Evolutionary conservation across 2,329 filamentous ascomycete species (phyloP), one percentile per base, ranked within the genome.

Genomic region (Aureobasidium sp.): DNA sequence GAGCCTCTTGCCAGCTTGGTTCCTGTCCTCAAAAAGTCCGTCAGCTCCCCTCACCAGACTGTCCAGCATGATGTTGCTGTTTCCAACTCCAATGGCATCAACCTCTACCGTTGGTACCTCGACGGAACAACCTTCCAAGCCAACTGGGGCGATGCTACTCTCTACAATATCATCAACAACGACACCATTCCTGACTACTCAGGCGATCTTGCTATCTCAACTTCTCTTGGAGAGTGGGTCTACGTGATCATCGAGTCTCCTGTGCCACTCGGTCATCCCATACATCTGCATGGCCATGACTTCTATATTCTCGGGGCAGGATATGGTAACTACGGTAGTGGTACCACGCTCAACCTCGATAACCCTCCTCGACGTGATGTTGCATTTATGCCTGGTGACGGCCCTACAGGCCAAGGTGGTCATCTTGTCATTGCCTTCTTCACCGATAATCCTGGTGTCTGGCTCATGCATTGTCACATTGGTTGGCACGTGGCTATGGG

Each of bases 181-280:
- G 67, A 69, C 51, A 71, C 70, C 6, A 68, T 73, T 0, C 75
- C 70, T 58, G 67, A 64, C 2, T 68, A 70, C 62, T 69, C 68
- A 17, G 72, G 71, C 37, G 69, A 70, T n/a, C 71, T 73, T 10
- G 69, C 73, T 17, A 70, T 75, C 61, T 68, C 72, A 39, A 67
- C 75, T 5, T 70, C 71, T 2, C 64, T 69, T 4, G 68, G 68
- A 41, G 64, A 76, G 67, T 72, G 70, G 70, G 75, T 78, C 63
- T 78, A 79, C 66, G 71, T 78, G 68, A 73, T 79, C 57, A 77
- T 78, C 56, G 75, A 78, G 63, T 71, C 67, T 13, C 63, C 64
- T 5, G 68, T 75, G 47, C 68, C 70, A 4, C 67, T 77, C 70
- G 67, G 68, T 67, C 62, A 66, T 64, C 51, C 69, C 63, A 61